A percentile compares a stretch with the other conserved stretches of the same genome.
Evolutionary conservation across 345 rosid genomes (phyloP).

Genomic region (Salix suchowensis): DNA sequence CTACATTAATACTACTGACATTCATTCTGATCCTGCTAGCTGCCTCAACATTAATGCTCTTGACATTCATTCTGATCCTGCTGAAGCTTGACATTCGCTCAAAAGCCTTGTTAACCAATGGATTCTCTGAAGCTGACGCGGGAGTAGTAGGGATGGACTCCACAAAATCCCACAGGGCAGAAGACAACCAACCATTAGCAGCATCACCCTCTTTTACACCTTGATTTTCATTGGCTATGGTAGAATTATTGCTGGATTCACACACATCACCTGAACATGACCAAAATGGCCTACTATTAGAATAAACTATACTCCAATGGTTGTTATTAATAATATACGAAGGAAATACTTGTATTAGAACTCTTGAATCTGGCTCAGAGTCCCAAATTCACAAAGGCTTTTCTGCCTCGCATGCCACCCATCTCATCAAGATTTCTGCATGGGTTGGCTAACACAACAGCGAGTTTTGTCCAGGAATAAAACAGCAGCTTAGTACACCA

Average conservation of each 20-base stretch:
- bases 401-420: slow-evolving; percentile 39
- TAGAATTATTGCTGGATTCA: slow-evolving; percentile 12
- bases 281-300: slow-evolving; percentile 17
- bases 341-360: slow-evolving; percentile 41
- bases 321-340: background rate
- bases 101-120: slow-evolving; percentile 56
- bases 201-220: slow-evolving; percentile 25
- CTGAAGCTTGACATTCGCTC: slow-evolving; percentile 71
- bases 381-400: slow-evolving; percentile 29
- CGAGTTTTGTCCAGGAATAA: slow-evolving; percentile 37
- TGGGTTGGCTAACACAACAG: slow-evolving; percentile 38
- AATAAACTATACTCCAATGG: slow-evolving; percentile 5
- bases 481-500: slow-evolving; percentile 23
- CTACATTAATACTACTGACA: slow-evolving; percentile 21
- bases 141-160: slow-evolving; percentile 85
- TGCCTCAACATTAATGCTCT: slow-evolving; percentile 18
- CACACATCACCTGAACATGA: slow-evolving; percentile 40
- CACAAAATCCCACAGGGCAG: slow-evolving; percentile 65
- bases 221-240: slow-evolving; percentile 28
- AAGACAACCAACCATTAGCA: slow-evolving; percentile 49
- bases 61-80: slow-evolving; percentile 37
- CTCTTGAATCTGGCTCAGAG: slow-evolving; percentile 44
- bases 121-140: slow-evolving; percentile 73
- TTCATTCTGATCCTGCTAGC: slow-evolving; percentile 40
- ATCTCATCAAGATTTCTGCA: slow-evolving; percentile 43